Evolutionary conservation across 2,329 filamentous ascomycete genomes (phyloP).

Genomic region (Neopestalotiopsis sp.): DNA sequence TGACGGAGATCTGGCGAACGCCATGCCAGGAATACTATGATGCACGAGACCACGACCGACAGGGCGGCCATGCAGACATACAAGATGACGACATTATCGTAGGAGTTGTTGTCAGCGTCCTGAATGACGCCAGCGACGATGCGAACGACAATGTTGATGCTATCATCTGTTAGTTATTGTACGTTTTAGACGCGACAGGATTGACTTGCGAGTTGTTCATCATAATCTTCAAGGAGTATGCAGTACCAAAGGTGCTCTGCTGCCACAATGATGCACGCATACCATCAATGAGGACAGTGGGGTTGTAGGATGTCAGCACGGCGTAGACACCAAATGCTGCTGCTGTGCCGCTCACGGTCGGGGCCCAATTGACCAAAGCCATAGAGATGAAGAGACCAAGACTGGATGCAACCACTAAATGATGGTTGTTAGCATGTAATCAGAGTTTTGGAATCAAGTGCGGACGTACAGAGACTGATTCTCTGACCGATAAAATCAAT

Average conservation of each 20-base stretch:
- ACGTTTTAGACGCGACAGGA: not conserved
- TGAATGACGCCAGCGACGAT: constrained; percentile 64
- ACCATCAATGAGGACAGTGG: constrained; percentile 63
- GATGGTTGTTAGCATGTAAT: not conserved
- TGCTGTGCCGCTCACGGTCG: constrained; percentile 54
- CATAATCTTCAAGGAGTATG: constrained; percentile 64
- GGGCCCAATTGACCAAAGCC: constrained; percentile 57
- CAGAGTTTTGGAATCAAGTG: not conserved
- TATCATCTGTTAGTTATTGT: constrained; percentile 25
- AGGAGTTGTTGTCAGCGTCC: constrained; percentile 60
- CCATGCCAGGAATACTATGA: constrained; percentile 44
- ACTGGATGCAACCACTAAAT: constrained; percentile 47
- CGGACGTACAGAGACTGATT: constrained; percentile 44
- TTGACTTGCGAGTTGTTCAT: constrained; percentile 59
- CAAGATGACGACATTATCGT: constrained; percentile 58
- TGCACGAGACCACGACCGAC: constrained; percentile 49
- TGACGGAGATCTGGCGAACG: constrained; percentile 48
- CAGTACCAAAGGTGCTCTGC: constrained; percentile 63
- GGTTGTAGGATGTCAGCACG: constrained; percentile 58
- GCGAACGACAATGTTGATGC: constrained; percentile 64
- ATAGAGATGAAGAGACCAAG: constrained; percentile 57
- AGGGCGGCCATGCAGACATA: constrained; percentile 59
- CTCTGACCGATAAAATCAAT: constrained; percentile 62
- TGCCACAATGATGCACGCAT: constrained; percentile 66
- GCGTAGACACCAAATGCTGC: constrained; percentile 66